Evolutionary conservation across 306 rosid genomes (phyloP), one percentile per base, ranked within the genome.

Genomic region (Datisca glomerata): DNA sequence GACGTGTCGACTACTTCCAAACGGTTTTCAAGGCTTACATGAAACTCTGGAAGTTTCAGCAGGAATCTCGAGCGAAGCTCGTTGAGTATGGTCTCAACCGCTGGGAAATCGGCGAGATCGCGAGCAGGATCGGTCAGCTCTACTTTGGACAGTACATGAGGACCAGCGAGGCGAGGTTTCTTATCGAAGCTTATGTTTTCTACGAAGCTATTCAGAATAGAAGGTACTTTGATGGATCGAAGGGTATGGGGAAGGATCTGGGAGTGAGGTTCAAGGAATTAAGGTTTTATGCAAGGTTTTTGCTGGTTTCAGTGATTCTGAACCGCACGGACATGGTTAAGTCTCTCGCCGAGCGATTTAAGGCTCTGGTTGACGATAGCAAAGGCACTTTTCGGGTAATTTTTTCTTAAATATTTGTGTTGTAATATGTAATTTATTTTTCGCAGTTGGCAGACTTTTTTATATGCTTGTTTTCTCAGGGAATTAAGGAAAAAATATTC

Each of bases 41-140:
- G 66, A 71, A 74, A 24, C 71, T 91, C 10, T 91, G 98, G 98
- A 91, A 75, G 80, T 80, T 18, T 66, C 98, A 91, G 78, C 96
- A 91, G 64, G 92, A 78, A 58, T 53, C 63, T 68, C 81, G 98
- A 35, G 27, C 58, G 14, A 69, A 71, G 59, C 87, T 91, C 15
- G 65, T 85, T 11, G 70, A 63, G 66, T 62, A 73, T 42, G 98
- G 98, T 6, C 70, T 91, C 14, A 73, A 69, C 50, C 98, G 98
- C n/a, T 91, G 86, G 94, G 98, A 91, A 74, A 78, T 84, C 66
- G 98, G 96, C 39, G 98, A 84, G 92, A 84, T 91, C 80, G 96
- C 98, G 4, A 84, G 96, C 68, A 81, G 96, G 72, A 84, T 91
- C 72, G 96, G 96, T 10, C 96, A 91, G 68, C 78, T 91, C 18